These are phyloP conservation scores for Argentina anserina DNA, from an alignment of 306 rosid species.

Conservation along the genomic window DNA sequence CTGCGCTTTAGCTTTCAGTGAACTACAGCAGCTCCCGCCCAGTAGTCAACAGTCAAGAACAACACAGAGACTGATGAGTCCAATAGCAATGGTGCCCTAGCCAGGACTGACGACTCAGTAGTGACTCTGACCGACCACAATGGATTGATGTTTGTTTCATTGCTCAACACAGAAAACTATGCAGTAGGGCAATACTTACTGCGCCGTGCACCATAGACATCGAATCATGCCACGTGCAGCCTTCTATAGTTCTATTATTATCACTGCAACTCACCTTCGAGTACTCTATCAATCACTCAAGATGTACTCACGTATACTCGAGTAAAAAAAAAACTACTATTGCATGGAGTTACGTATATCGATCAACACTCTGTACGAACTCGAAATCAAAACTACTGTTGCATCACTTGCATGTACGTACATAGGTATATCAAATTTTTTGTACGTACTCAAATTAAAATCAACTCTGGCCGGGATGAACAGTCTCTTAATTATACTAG, in stretches of 20 bases:
- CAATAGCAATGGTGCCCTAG: neutral
- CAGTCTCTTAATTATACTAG: neutral
- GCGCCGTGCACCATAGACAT: neutral
- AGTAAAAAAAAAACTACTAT: neutral
- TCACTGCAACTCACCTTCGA: neutral
- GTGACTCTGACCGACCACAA: neutral
- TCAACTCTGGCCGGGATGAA: neutral
- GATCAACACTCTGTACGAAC: neutral
- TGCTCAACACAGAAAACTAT: conserved; percentile 14
- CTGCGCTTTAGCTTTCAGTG: neutral
- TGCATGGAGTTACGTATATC: neutral
- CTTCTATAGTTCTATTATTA: neutral
- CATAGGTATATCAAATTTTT: neutral
- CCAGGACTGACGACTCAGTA: neutral
- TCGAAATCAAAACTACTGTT: no score
- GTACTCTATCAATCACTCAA: neutral
- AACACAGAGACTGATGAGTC: neutral
- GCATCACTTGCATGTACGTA: neutral
- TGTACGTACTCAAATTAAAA: neutral
- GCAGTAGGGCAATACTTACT: neutral
- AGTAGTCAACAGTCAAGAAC: neutral
- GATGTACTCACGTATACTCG: neutral
- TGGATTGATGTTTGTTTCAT: neutral
- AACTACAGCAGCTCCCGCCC: neutral
- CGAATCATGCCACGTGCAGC: conserved; percentile 12